Conservation (phyloP, 2,329 filamentous ascomycete genomes). For the Phialocephala subalpina region DNA sequence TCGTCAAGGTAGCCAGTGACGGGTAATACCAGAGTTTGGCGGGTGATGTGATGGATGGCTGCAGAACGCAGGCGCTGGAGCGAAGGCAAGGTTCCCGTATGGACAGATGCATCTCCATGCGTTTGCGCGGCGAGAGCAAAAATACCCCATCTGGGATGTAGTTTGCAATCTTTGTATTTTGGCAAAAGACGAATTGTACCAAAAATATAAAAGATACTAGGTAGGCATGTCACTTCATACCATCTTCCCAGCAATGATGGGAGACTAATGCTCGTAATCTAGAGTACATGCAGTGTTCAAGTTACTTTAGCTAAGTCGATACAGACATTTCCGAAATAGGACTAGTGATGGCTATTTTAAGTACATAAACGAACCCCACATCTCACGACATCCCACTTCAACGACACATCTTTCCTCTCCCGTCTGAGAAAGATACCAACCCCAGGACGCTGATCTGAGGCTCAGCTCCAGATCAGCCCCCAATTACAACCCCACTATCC, state of each 20-base stretch:
- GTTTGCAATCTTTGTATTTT: not conserved
- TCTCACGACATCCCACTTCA: not conserved
- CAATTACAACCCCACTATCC: not conserved
- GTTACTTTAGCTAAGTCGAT: too few relatives aligned
- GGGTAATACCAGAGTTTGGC: conserved; percentile 12
- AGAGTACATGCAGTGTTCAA: too few relatives aligned
- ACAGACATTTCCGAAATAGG: too few relatives aligned
- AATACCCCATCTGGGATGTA: not conserved
- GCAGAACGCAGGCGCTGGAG: not conserved
- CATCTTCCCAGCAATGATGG: too few relatives aligned
- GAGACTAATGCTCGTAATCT: too few relatives aligned
- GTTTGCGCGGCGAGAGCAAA: not conserved
- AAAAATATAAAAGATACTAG: not conserved
- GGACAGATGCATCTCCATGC: not conserved
- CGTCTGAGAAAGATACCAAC: not conserved
- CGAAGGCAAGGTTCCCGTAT: not conserved
- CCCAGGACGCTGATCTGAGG: not conserved
- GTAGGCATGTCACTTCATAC: too few relatives aligned
- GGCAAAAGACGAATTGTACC: not conserved
- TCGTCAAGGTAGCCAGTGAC: not conserved
- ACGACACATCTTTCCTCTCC: not conserved
- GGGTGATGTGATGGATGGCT: not conserved
- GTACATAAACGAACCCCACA: not conserved
- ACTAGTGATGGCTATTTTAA: not conserved
- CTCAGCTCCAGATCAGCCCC: conserved; percentile 5